Evolutionary conservation across 768 basidiomycete genomes (phyloP).

Genomic region (Kwoniella sp.): DNA sequence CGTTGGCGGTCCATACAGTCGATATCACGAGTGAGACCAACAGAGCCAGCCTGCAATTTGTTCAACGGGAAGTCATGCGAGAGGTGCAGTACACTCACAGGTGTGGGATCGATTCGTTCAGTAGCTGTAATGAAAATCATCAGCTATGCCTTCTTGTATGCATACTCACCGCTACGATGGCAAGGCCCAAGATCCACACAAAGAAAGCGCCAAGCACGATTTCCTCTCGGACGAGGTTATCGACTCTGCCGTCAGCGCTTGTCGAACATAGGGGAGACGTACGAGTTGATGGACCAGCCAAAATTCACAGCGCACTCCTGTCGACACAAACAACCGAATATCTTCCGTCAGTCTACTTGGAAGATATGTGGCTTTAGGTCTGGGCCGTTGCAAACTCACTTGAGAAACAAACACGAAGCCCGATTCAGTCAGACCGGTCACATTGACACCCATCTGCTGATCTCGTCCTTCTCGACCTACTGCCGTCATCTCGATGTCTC

Average conservation of each 20-base stretch:
- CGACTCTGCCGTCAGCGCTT: conserved; percentile 4
- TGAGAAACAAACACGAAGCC: not conserved
- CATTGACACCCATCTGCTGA: conserved; percentile 3
- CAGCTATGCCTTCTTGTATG: not conserved
- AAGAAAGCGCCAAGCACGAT: conserved; percentile 17
- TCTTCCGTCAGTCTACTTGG: not conserved
- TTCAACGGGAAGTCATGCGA: not conserved
- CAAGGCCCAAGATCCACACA: conserved; percentile 18
- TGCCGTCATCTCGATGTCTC: not conserved
- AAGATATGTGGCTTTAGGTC: too few relatives aligned
- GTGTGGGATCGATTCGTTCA: conserved; percentile 19
- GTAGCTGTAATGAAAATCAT: conserved; percentile 2
- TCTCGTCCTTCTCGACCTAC: not conserved
- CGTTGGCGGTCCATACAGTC: conserved; percentile 14
- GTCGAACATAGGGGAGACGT: not conserved
- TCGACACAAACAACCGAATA: not conserved
- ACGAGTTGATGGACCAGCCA: conserved; percentile 25
- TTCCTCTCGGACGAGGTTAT: conserved; percentile 20
- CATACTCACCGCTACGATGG: conserved; percentile 13
- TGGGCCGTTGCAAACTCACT: too few relatives aligned
- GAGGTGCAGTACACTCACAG: not conserved
- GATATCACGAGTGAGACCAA: conserved; percentile 12
- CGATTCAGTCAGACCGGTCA: not conserved
- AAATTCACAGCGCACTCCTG: conserved; percentile 16
- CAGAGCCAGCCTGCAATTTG: conserved; percentile 5